These are phyloP conservation scores for Volvox africanus DNA, from an alignment of 139 green algal species.

Conservation along the genomic window DNA sequence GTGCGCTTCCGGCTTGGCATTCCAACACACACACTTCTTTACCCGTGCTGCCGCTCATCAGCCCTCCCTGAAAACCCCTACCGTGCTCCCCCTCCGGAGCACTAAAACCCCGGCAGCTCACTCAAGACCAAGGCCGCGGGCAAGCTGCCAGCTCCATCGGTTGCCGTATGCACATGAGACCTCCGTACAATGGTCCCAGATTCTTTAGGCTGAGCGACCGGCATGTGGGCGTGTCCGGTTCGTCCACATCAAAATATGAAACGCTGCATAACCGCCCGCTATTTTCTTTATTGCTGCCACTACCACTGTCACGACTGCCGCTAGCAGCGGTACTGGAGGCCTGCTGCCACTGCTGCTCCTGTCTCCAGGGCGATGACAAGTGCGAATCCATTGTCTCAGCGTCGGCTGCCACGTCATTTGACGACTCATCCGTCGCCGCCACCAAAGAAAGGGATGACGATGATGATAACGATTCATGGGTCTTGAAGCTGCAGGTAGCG, in stretches of 20 bases:
- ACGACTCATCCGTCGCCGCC: neutral
- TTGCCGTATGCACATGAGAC: neutral
- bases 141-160: constrained; percentile 12
- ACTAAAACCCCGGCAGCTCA: too few relatives aligned
- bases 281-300: neutral
- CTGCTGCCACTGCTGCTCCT: neutral
- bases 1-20: too few relatives aligned
- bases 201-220: neutral
- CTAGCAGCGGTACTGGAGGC: neutral
- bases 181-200: neutral
- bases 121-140: neutral
- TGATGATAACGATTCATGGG: too few relatives aligned
- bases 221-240: neutral
- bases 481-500: too few relatives aligned
- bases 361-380: neutral
- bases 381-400: neutral
- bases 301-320: neutral
- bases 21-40: too few relatives aligned
- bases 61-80: too few relatives aligned
- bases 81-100: too few relatives aligned
- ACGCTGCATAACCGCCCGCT: constrained; percentile 24
- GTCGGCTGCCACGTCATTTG: neutral
- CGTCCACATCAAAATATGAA: neutral
- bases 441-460: too few relatives aligned
- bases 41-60: too few relatives aligned